Base-by-base conservation (phyloP, 2,329 filamentous ascomycete species). In the Verticillium zaregamsianum region DNA sequence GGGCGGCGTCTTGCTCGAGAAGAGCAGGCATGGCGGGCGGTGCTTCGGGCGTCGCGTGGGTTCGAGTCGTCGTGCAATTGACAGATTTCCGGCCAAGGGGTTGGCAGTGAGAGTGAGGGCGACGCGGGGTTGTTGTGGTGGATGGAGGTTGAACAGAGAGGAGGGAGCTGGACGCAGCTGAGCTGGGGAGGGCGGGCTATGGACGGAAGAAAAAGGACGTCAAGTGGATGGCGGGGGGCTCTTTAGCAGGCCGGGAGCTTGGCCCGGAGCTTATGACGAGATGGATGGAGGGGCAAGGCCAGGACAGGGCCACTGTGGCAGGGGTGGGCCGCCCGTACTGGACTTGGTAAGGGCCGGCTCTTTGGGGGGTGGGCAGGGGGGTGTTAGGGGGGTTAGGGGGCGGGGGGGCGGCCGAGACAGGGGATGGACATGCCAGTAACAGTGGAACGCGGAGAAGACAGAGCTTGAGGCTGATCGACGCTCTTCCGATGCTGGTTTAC, bases 21-120 rank as follows among this genome's bases (percentile, higher is more conserved):
- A 70, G 69, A 59, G 68, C 70, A 37, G 77, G 73, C 77, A 79
- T 78, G 59, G 59, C 74, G 66, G 58, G 54, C 40, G 40, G 23
- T n/a, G 7, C 25, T n/a, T 28, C 54, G 54, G 45, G 11, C 11
- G 45, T 20, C n/a, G 45, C 8, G 33, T 49, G 8, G 45, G 20
- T 14, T 49, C 45, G 20, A 28, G 28, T 28, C 5, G 28, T 28
- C 28, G 28, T 5, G 28, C 20, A 14, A 49, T 23, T 49, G 45
- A 49, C 14, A 49, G 20, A n/a, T 9, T n/a, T 5, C n/a, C n/a
- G 23, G 45, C n/a, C 20, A 49, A 14, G 45, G 12, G 20, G 20
- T 8, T 25, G 20, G 20, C 23, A n/a, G 45, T 25, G 3, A 11
- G 11, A 8, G 8, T n/a, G n/a, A 23, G 20, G 28, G n/a, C 20